Conservation (phyloP, 2,329 filamentous ascomycete genomes). For the Fusarium sp. region DNA sequence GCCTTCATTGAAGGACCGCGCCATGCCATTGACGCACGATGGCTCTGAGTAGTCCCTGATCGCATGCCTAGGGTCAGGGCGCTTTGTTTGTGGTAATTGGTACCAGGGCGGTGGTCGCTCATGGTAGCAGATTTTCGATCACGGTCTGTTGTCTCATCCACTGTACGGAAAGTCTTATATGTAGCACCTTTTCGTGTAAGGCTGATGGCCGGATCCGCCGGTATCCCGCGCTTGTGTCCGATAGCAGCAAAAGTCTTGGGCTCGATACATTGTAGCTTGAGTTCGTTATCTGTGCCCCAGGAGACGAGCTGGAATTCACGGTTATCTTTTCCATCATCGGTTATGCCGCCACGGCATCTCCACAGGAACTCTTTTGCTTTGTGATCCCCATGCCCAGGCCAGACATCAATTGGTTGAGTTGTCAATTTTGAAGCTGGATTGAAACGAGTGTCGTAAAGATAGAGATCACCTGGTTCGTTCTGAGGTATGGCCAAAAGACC, state of each 20-base stretch:
- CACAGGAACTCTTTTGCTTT: constrained; percentile 93
- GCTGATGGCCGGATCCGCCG: constrained; percentile 72
- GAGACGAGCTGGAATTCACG: constrained; percentile 94
- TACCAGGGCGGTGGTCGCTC: constrained; percentile 67
- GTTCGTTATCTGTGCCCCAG: constrained; percentile 88
- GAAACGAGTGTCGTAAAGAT: constrained; percentile 79
- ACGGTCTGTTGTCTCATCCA: constrained; percentile 68
- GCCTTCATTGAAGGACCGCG: constrained; percentile 70
- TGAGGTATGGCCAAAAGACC: constrained; percentile 93
- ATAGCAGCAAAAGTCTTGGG: constrained; percentile 73
- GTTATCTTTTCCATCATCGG: constrained; percentile 77
- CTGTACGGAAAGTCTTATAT: constrained; percentile 86
- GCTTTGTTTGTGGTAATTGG: constrained; percentile 57
- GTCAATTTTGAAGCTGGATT: constrained; percentile 58
- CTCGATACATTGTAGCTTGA: constrained; percentile 81
- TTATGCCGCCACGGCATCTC: constrained; percentile 78
- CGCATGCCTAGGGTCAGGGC: constrained; percentile 59
- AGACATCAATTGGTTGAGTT: constrained; percentile 65
- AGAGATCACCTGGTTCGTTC: constrained; percentile 84
- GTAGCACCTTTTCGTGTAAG: constrained; percentile 85
- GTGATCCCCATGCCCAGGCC: constrained; percentile 70
- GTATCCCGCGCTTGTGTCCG: constrained; percentile 77
- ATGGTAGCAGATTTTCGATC: constrained; percentile 72
- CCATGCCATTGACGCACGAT: constrained; percentile 58
- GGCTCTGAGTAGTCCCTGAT: constrained; percentile 46